Percentiles rank a stretch among this genome's conserved stretches.
These are phyloP conservation scores for Lolium perenne DNA, from an alignment of 176 grass and related monocot genomes.

Conservation along the genomic window DNA sequence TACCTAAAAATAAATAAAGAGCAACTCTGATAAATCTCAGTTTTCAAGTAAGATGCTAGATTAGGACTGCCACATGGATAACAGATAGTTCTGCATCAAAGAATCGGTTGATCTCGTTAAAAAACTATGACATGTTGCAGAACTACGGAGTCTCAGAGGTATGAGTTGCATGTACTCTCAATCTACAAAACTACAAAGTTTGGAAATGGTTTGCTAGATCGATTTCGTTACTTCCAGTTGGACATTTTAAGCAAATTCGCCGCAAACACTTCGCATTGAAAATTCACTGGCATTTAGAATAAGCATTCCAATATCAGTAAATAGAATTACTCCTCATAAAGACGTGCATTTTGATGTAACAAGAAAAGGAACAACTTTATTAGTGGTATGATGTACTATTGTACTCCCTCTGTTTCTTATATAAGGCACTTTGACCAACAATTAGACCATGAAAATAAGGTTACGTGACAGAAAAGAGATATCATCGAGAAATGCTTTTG, in stretches of 20 bases:
- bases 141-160: background rate
- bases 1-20: constrained; percentile 61
- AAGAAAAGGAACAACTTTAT: background rate
- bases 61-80: constrained; percentile 2
- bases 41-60: constrained; percentile 3
- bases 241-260: constrained; percentile 15
- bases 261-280: background rate
- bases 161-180: background rate
- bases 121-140: constrained; percentile 13
- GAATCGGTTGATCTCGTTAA: background rate
- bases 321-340: background rate
- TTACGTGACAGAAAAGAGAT: background rate
- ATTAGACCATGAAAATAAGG: background rate
- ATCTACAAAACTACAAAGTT: constrained; percentile 5
- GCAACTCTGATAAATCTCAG: background rate
- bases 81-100: constrained; percentile 11
- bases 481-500: background rate
- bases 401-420: background rate
- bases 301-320: background rate
- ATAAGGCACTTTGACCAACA: background rate
- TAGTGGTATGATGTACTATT: background rate
- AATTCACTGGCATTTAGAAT: background rate
- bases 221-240: background rate
- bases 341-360: background rate
- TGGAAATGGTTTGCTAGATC: background rate